These are phyloP conservation scores for Schwanniomyces pseudopolymorphus DNA, from an alignment of 805 yeast genomes.

Conservation along the genomic window DNA sequence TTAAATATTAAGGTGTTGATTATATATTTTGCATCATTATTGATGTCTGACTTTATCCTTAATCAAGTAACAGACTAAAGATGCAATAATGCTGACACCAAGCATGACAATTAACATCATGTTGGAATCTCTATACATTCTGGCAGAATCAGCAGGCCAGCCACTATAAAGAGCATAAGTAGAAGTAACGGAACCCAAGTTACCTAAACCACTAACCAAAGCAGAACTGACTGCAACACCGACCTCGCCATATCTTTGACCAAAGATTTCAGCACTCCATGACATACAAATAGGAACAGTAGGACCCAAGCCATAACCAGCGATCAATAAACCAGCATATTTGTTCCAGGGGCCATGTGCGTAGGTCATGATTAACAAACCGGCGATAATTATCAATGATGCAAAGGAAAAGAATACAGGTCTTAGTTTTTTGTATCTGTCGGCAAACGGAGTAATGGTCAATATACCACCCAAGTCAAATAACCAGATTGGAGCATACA, in stretches of 20 bases:
- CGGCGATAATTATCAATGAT: constrained; percentile 66
- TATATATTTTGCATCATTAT: too few relatives aligned
- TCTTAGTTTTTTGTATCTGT: constrained; percentile 57
- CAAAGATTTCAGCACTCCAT: constrained; percentile 75
- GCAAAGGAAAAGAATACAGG: constrained; percentile 63
- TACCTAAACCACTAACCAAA: constrained; percentile 76
- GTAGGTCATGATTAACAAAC: constrained; percentile 73
- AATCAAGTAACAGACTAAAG: constrained; percentile 31
- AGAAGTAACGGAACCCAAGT: constrained; percentile 80
- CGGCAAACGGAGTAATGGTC: constrained; percentile 77
- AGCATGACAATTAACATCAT: constrained; percentile 81
- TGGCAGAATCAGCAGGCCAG: constrained; percentile 74
- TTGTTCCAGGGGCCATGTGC: constrained; percentile 73
- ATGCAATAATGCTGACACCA: constrained; percentile 65
- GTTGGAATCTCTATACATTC: constrained; percentile 67
- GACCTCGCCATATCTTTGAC: constrained; percentile 71
- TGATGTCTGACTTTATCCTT: constrained; percentile 29
- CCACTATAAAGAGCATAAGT: constrained; percentile 85
- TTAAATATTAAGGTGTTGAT: not conserved
- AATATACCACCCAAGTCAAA: constrained; percentile 78
- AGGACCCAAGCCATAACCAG: constrained; percentile 88
- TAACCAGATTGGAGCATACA: constrained; percentile 89
- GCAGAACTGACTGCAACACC: constrained; percentile 86
- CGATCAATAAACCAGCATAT: constrained; percentile 77
- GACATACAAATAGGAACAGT: constrained; percentile 90